Evolutionary conservation across 176 grass and related monocot genomes (phyloP).

Genomic region (Oryza punctata): DNA sequence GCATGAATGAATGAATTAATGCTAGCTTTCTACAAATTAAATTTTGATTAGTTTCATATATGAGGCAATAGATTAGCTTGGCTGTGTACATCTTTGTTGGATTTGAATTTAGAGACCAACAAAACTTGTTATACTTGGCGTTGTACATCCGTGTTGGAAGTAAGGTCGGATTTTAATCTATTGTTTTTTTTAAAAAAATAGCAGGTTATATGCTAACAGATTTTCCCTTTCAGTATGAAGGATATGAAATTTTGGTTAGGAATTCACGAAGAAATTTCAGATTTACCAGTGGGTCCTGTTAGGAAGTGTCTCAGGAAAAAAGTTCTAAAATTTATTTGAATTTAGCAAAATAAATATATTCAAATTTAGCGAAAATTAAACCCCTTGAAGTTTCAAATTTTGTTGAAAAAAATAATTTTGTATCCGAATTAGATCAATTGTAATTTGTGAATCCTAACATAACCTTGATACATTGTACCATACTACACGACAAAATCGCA

Average conservation of each 20-base stretch:
- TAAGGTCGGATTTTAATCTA: too few species aligned
- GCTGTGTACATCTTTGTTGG: too few species aligned
- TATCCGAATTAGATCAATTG: background rate
- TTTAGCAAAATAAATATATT: too few species aligned
- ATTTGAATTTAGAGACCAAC: too few species aligned
- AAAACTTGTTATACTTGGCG: too few species aligned
- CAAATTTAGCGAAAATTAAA: background rate
- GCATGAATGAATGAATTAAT: background rate
- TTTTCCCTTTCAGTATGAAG: background rate
- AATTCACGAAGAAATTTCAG: background rate
- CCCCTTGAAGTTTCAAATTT: background rate
- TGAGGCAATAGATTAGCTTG: background rate
- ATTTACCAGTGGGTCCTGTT: background rate
- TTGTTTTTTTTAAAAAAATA: too few species aligned
- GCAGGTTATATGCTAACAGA: background rate
- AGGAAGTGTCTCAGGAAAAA: background rate
- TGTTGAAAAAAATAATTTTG: background rate
- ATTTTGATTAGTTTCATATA: background rate
- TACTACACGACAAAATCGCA: background rate
- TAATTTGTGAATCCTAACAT: background rate
- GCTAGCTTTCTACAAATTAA: background rate
- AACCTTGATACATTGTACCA: background rate
- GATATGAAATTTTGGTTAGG: too few species aligned
- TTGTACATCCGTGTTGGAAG: too few species aligned
- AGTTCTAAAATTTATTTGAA: too few species aligned